These are phyloP conservation scores for Phialophora expanda DNA, from an alignment of 2,329 filamentous ascomycete species.

Conservation along the genomic window DNA sequence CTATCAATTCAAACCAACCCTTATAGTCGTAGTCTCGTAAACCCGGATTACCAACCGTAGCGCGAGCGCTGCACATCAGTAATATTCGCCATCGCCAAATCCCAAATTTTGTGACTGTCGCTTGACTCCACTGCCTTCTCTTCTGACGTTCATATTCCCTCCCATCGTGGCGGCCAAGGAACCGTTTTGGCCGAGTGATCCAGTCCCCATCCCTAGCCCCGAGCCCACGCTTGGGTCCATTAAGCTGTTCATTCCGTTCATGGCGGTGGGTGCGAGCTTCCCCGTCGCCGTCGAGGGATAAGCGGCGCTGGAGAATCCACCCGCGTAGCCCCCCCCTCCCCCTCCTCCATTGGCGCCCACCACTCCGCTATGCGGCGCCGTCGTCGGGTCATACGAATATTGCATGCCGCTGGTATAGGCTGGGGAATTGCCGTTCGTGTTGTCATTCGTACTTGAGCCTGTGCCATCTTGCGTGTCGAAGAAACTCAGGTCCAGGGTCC, in stretches of 20 bases:
- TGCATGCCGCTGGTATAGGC: constrained; percentile 16
- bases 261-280: background rate
- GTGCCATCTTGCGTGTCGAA: constrained; percentile 27
- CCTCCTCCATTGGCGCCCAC: background rate
- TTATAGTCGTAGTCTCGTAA: background rate
- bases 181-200: background rate
- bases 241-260: background rate
- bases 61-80: constrained; percentile 18
- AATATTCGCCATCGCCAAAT: constrained; percentile 30
- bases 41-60: background rate
- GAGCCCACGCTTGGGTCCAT: constrained; percentile 5
- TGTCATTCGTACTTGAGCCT: constrained; percentile 6
- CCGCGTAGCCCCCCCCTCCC: background rate
- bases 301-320: background rate
- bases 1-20: background rate
- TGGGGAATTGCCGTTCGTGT: constrained; percentile 30
- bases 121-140: constrained; percentile 6
- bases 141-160: constrained; percentile 7
- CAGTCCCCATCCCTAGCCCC: constrained; percentile 6
- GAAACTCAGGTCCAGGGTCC: constrained; percentile 31
- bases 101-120: constrained; percentile 10
- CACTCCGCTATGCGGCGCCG: background rate
- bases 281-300: constrained; percentile 9
- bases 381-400: constrained; percentile 18
- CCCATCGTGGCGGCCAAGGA: background rate